phyloP scores from a whole-genome alignment of 2,329 filamentous ascomycete genomes.

The Cadophora sp. region DNA sequence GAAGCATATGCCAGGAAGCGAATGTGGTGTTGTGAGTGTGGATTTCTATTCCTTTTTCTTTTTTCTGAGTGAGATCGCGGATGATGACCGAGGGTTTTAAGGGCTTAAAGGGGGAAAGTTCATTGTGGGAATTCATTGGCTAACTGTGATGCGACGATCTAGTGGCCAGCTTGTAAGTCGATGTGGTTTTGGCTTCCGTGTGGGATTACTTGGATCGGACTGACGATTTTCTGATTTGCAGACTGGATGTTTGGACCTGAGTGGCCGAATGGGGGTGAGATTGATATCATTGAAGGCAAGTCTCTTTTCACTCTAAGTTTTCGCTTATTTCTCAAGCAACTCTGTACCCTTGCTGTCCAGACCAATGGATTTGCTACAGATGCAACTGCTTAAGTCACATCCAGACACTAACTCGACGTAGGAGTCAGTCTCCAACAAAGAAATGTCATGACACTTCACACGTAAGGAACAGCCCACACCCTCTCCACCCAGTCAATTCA shows the following conservation, averaged over 20 bases:
- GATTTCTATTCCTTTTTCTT: neutral
- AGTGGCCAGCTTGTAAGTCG: constrained; percentile 68
- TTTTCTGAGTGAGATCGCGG: no score
- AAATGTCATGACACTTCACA: constrained; percentile 27
- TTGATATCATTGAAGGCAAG: constrained; percentile 70
- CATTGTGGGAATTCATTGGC: neutral
- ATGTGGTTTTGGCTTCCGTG: neutral
- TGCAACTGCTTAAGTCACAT: neutral
- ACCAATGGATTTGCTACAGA: no score
- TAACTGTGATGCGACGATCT: neutral
- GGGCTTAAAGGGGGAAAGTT: no score
- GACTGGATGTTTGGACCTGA: constrained; percentile 57
- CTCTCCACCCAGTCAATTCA: constrained; percentile 69
- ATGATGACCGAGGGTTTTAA: no score
- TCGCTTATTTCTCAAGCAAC: no score
- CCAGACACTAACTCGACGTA: constrained; percentile 54
- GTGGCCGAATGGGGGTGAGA: constrained; percentile 69
- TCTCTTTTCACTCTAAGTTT: neutral
- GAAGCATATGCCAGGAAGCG: constrained; percentile 70
- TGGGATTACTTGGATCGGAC: neutral
- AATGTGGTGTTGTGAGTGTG: constrained; percentile 66
- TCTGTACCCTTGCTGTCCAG: no score
- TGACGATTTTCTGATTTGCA: constrained; percentile 6
- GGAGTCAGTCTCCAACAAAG: neutral
- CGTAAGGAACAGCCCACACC: constrained; percentile 54